A percentile compares a stretch with the other conserved stretches of the same genome.
phyloP scores from a whole-genome alignment of 768 basidiomycete genomes.

The Boletus sp. region DNA sequence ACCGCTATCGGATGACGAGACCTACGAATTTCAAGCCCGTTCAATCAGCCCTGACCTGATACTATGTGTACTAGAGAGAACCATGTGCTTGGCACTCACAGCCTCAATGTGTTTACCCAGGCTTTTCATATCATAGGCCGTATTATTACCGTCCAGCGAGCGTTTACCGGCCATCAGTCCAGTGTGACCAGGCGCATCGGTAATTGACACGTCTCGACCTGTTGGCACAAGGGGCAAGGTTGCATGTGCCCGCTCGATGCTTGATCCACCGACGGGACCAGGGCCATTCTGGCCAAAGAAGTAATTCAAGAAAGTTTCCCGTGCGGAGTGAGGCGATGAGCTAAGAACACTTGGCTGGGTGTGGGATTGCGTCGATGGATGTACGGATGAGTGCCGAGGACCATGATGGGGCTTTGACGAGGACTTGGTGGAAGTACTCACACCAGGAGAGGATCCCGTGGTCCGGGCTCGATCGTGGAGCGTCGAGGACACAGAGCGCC shows the following conservation, averaged over 20 bases:
- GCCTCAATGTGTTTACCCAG: constrained; percentile 96
- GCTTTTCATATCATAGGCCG: constrained; percentile 98
- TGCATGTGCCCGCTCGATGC: constrained; percentile 38
- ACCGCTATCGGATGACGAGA: constrained; percentile 58
- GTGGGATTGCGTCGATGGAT: constrained; percentile 32
- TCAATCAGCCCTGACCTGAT: constrained; percentile 11
- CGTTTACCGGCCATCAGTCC: constrained; percentile 68
- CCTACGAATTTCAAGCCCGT: constrained; percentile 30
- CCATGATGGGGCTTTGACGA: constrained; percentile 28
- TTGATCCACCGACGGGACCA: constrained; percentile 62
- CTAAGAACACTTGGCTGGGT: constrained; percentile 33
- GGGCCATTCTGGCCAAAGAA: constrained; percentile 93
- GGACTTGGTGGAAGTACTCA: constrained; percentile 23
- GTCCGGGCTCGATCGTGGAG: constrained; percentile 70
- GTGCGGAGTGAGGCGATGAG: constrained; percentile 52
- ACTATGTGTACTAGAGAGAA: constrained; percentile 3
- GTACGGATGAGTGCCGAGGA: constrained; percentile 34
- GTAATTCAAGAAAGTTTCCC: constrained; percentile 94
- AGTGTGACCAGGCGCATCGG: constrained; percentile 47
- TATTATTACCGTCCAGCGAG: constrained; percentile 68
- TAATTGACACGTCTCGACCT: constrained; percentile 62
- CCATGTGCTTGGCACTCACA: constrained; percentile 48
- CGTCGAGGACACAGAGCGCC: constrained; percentile 74
- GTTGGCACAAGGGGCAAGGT: constrained; percentile 40
- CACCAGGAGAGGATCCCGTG: constrained; percentile 34